A percentile compares a stretch with the other conserved stretches of the same genome.
These are phyloP conservation scores for Drosera spatulata DNA, from an alignment of 179 eudicot genomes.

Conservation along the genomic window DNA sequence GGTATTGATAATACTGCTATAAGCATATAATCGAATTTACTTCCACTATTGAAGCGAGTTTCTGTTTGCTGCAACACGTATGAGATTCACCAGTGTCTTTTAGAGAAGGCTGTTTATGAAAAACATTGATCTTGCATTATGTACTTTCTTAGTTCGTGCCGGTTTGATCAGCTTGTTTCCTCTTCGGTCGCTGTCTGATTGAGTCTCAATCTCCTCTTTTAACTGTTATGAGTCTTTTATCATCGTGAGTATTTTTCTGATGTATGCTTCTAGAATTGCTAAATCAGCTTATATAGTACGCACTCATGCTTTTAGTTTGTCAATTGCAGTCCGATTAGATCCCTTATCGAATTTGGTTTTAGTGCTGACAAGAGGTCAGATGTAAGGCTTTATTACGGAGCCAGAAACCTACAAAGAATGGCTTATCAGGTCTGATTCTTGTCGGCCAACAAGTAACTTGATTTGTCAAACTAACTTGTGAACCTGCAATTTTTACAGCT, in stretches of 20 bases:
- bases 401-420: constrained; percentile 84
- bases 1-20: not conserved
- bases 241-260: not conserved
- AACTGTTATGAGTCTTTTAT: too few species aligned
- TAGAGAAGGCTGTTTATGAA: too few species aligned
- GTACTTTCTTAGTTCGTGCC: too few species aligned
- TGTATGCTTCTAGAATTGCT: not conserved
- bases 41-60: not conserved
- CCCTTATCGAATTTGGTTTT: constrained; percentile 85
- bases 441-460: too few species aligned
- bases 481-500: not conserved
- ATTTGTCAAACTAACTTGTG: not conserved
- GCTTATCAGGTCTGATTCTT: constrained; percentile 87
- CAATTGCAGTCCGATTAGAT: constrained; percentile 74
- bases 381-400: constrained; percentile 93
- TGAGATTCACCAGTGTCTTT: too few species aligned
- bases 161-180: too few species aligned
- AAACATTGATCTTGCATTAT: too few species aligned
- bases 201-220: too few species aligned
- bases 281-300: not conserved
- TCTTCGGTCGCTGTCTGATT: too few species aligned
- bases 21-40: too few species aligned
- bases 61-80: not conserved
- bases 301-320: constrained; percentile 6
- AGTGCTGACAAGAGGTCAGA: constrained; percentile 69